Evolutionary conservation across 495 filamentous ascomycete species (phyloP), one percentile per base, ranked within the genome.

Genomic region (Xylaria flabelliformis): DNA sequence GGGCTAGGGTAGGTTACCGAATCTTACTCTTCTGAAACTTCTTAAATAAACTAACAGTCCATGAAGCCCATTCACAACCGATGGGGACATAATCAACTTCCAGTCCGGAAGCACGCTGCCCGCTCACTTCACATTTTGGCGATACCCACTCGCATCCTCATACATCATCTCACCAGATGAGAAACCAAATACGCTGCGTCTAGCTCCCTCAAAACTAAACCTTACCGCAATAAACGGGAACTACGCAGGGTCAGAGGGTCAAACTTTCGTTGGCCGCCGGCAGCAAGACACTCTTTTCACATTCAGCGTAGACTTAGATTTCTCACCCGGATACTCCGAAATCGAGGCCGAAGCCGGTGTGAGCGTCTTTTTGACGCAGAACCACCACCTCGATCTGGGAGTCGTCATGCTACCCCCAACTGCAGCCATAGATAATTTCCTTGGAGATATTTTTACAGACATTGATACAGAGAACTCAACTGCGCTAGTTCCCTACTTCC

Each of bases 321-420:
- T 85, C 70, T 41, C 75, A 0, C 85, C 85, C 0, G 73, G 7
- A 3, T n/a, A 34, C 15, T 61, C 70, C 2, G 63, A 51, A 1
- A 5, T 70, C 10, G 82, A 80, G 63, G 77, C 84, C 53, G 83
- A 86, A 66, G 81, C 80, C 39, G 84, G 84, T 12, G 77, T 86
- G 10, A 80, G 82, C 0, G 78, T 82, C 4, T 89, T 89, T 72
- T 75, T 86, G 24, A 85, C 82, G 19, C 86, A 89, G 73, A 86
- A 84, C 72, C 85, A 88, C 68, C 87, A 88, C 64, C 71, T 87
- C 12, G 85, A 88, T 55, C 67, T 88, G 15, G 84, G 85, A n/a
- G 70, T 88, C 26, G 83, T 83, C n/a, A 68, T 83, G 50, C 79
- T 86, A 3, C 15, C 80, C 78, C 26, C 71, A 74, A 1, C 71